phyloP scores from a whole-genome alignment of 257 asterid species.

The Solanum megistacrolobum region DNA sequence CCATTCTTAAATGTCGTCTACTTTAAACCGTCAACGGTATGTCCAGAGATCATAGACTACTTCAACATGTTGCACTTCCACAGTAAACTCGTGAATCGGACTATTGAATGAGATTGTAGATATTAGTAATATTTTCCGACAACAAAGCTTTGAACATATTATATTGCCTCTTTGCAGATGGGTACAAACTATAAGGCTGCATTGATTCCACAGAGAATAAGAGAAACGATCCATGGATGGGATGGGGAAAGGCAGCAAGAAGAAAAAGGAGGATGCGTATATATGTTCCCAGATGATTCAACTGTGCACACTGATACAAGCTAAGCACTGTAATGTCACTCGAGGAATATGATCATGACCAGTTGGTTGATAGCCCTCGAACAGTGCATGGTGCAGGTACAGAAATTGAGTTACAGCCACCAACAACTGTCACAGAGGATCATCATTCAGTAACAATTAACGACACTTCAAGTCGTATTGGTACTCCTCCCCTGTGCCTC shows the following conservation, averaged over 20 bases:
- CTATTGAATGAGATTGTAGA: background rate
- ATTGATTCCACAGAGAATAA: slow-evolving; percentile 57
- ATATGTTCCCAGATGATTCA: slow-evolving; percentile 44
- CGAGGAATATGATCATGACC: slow-evolving; percentile 49
- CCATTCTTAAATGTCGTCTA: background rate
- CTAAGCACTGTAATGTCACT: slow-evolving; percentile 75
- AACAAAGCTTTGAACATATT: background rate
- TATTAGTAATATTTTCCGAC: background rate
- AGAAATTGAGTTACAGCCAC: slow-evolving; percentile 54
- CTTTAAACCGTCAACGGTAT: background rate
- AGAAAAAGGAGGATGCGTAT: slow-evolving; percentile 53
- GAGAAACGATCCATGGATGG: slow-evolving; percentile 95
- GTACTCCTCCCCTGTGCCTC: slow-evolving; percentile 67
- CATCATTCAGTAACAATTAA: slow-evolving; percentile 23
- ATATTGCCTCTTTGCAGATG: slow-evolving; percentile 41
- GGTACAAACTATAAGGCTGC: slow-evolving; percentile 96
- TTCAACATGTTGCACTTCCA: background rate
- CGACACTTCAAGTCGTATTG: slow-evolving; percentile 40
- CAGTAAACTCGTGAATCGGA: background rate
- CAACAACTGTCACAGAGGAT: background rate
- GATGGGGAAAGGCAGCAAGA: slow-evolving; percentile 85
- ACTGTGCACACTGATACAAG: slow-evolving; percentile 75
- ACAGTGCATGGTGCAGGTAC: slow-evolving; percentile 10
- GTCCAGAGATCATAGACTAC: background rate
- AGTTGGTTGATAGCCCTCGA: slow-evolving; percentile 46